A percentile compares a stretch with the other conserved stretches of the same genome.
Conservation (phyloP, 164 flowering plant species). For the Tetrastigma voinierianum region DNA sequence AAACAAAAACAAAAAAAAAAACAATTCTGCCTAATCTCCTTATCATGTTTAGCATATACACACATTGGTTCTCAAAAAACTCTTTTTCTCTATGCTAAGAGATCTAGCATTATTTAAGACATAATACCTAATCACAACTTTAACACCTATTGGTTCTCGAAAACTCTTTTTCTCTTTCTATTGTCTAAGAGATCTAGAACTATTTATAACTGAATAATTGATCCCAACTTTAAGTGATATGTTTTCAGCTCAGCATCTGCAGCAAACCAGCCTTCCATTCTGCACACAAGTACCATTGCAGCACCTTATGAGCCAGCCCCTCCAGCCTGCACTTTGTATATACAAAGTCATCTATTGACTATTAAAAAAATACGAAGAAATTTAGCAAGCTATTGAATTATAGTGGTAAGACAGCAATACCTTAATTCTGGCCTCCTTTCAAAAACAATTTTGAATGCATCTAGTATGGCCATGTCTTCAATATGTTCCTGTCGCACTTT, state of each 20-base stretch:
- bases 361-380: neutral
- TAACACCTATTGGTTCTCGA: too few species aligned
- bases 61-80: too few species aligned
- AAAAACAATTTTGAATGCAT: constrained; percentile 65
- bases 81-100: too few species aligned
- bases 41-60: too few species aligned
- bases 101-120: too few species aligned
- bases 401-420: constrained; percentile 20
- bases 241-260: constrained; percentile 92
- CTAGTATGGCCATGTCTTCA: constrained; percentile 78
- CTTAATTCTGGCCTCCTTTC: constrained; percentile 81
- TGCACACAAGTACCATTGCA: constrained; percentile 97
- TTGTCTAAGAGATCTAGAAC: neutral
- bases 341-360: neutral
- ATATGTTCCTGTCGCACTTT: constrained; percentile 57
- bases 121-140: too few species aligned
- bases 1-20: too few species aligned
- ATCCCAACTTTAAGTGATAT: constrained; percentile 90
- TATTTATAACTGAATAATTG: constrained; percentile 36
- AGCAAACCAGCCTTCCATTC: constrained; percentile 99
- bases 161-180: too few species aligned
- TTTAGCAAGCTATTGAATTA: neutral
- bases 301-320: constrained; percentile 80
- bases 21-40: too few species aligned
- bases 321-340: constrained; percentile 56